A percentile compares a stretch with the other conserved stretches of the same genome.
Conservation (phyloP, 768 basidiomycete species). For the Lactarius evosmus region DNA sequence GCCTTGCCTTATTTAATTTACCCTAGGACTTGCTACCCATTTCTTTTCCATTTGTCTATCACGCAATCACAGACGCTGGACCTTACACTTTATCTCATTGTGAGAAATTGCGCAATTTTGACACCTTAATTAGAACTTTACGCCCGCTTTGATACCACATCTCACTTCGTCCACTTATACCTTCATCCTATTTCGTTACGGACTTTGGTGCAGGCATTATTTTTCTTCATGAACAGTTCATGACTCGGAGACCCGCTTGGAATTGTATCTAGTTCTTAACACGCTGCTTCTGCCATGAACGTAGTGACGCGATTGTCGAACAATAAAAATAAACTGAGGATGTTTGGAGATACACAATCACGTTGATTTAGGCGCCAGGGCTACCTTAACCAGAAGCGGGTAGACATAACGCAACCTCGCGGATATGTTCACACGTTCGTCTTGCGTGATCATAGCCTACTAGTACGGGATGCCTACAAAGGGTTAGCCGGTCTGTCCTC, state of each 20-base stretch:
- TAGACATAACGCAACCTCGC: neutral
- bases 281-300: neutral
- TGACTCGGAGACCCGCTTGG: slow-evolving; percentile 2
- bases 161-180: slow-evolving; percentile 11
- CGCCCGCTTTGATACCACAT: slow-evolving; percentile 22
- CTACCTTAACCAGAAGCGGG: neutral
- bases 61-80: slow-evolving; percentile 13
- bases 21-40: slow-evolving; percentile 3
- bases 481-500: neutral
- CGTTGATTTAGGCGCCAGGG: neutral
- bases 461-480: slow-evolving; percentile 27
- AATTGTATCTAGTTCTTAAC: slow-evolving; percentile 4
- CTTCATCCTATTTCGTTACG: slow-evolving; percentile 8
- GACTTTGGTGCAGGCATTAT: slow-evolving; percentile 2
- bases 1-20: neutral
- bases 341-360: neutral
- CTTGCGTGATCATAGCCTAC: neutral
- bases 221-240: slow-evolving; percentile 11
- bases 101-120: slow-evolving; percentile 5
- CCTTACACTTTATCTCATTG: neutral
- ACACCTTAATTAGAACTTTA: slow-evolving; percentile 13
- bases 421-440: neutral
- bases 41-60: slow-evolving; percentile 1
- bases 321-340: neutral
- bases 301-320: neutral